Conservation (phyloP, 371 early-diverging fungal genomes). For the Paraphysoderma sedebokerense region DNA sequence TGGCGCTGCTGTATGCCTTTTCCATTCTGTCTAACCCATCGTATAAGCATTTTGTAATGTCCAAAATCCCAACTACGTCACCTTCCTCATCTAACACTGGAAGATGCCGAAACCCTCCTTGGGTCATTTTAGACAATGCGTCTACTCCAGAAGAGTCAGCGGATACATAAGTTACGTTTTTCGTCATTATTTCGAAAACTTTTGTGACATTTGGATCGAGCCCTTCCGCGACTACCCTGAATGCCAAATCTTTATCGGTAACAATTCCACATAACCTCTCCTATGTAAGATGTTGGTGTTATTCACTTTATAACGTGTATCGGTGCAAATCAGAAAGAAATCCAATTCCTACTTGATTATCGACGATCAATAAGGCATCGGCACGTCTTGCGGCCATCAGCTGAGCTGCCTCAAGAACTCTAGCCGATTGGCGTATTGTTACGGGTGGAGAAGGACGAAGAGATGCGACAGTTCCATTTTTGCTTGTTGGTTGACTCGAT, state of each 20-base stretch:
- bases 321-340: background rate
- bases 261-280: slow-evolving; percentile 88
- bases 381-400: slow-evolving; percentile 96
- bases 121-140: slow-evolving; percentile 86
- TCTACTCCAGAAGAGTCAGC: slow-evolving; percentile 71
- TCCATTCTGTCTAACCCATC: slow-evolving; percentile 90
- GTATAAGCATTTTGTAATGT: slow-evolving; percentile 89
- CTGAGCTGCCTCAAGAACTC: slow-evolving; percentile 83
- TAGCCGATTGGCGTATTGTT: slow-evolving; percentile 69
- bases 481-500: background rate
- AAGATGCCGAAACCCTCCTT: slow-evolving; percentile 82
- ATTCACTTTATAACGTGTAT: background rate
- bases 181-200: slow-evolving; percentile 80
- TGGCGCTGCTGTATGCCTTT: slow-evolving; percentile 72
- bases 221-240: slow-evolving; percentile 71
- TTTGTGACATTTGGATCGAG: slow-evolving; percentile 53
- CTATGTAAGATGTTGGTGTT: background rate
- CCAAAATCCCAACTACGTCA: slow-evolving; percentile 82
- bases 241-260: slow-evolving; percentile 75
- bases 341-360: slow-evolving; percentile 49
- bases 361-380: slow-evolving; percentile 83
- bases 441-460: slow-evolving; percentile 70
- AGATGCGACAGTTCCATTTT: slow-evolving; percentile 71
- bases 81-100: slow-evolving; percentile 85
- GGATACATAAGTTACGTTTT: slow-evolving; percentile 69